Percentiles rank a stretch among this genome's conserved stretches.
phyloP scores from a whole-genome alignment of 257 asterid genomes.

The Hygrophila difformis region DNA sequence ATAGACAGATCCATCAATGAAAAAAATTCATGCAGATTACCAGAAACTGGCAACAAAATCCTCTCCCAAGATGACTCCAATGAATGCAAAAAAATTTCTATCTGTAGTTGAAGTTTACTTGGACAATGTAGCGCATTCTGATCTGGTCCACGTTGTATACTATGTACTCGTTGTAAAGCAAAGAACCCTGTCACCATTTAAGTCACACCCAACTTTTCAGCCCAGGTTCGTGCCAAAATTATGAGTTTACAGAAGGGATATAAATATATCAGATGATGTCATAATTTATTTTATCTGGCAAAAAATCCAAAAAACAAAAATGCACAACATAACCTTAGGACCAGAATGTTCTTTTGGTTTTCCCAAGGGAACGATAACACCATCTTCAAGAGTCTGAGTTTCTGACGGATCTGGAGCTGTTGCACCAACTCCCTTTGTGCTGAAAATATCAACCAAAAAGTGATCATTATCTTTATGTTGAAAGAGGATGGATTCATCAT shows the following conservation, averaged over 20 bases:
- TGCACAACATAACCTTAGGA: slow-evolving; percentile 35
- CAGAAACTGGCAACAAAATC: no score
- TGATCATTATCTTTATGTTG: background rate
- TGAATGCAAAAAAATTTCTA: no score
- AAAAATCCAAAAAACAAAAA: no score
- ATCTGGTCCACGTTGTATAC: slow-evolving; percentile 90
- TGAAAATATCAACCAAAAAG: no score
- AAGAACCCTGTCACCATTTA: slow-evolving; percentile 48
- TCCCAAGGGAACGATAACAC: slow-evolving; percentile 70
- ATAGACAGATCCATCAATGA: no score
- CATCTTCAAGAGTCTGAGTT: slow-evolving; percentile 58
- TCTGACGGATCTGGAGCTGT: slow-evolving; percentile 63
- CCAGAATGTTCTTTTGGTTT: slow-evolving; percentile 50
- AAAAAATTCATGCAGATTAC: no score
- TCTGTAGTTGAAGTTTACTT: slow-evolving; percentile 67
- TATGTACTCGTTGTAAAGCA: slow-evolving; percentile 81
- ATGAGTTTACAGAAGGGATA: no score
- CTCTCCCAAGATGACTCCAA: no score
- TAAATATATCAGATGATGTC: no score
- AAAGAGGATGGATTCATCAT: background rate
- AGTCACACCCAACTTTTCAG: no score
- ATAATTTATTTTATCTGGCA: no score
- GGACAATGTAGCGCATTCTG: slow-evolving; percentile 74
- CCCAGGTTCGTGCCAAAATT: no score
- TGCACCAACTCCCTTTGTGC: slow-evolving; percentile 86